A percentile compares a stretch with the other conserved stretches of the same genome.
Evolutionary conservation across 1,284 basidiomycete genomes (phyloP).

Genomic region (Jaminaea rosea): DNA sequence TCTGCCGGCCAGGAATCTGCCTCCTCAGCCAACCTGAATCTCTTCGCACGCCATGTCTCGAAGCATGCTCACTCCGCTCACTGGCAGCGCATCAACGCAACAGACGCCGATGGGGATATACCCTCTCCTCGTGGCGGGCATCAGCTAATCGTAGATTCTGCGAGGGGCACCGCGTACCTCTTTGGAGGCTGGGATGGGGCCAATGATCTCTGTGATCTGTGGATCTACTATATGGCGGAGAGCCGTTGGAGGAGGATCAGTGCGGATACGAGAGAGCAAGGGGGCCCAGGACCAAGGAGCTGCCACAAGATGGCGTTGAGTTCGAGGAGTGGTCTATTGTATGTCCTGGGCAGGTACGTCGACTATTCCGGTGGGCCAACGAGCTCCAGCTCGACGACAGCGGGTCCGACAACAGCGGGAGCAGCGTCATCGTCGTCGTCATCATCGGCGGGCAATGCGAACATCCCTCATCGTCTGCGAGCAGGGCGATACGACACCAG

Average conservation of each 20-base stretch:
- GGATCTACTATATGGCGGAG: constrained; percentile 62
- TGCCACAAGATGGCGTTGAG: constrained; percentile 79
- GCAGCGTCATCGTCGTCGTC: background rate
- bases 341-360: constrained; percentile 52
- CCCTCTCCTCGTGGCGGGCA: constrained; percentile 60
- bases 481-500: background rate
- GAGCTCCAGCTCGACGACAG: no score
- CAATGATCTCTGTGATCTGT: constrained; percentile 63
- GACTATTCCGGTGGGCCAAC: constrained; percentile 12
- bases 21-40: constrained; percentile 15
- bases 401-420: no score
- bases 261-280: constrained; percentile 54
- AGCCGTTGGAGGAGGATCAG: constrained; percentile 61
- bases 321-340: constrained; percentile 61
- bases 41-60: constrained; percentile 32
- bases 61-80: constrained; percentile 20
- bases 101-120: constrained; percentile 7
- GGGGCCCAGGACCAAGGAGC: constrained; percentile 62
- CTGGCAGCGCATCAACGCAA: constrained; percentile 19
- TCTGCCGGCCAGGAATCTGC: constrained; percentile 13
- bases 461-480: background rate
- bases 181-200: constrained; percentile 72
- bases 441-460: background rate
- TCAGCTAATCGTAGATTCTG: constrained; percentile 68
- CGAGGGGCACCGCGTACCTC: constrained; percentile 60